Base-by-base conservation (phyloP, 1,284 basidiomycete genomes). In the Cutaneotrichosporon cavernicola region DNA sequence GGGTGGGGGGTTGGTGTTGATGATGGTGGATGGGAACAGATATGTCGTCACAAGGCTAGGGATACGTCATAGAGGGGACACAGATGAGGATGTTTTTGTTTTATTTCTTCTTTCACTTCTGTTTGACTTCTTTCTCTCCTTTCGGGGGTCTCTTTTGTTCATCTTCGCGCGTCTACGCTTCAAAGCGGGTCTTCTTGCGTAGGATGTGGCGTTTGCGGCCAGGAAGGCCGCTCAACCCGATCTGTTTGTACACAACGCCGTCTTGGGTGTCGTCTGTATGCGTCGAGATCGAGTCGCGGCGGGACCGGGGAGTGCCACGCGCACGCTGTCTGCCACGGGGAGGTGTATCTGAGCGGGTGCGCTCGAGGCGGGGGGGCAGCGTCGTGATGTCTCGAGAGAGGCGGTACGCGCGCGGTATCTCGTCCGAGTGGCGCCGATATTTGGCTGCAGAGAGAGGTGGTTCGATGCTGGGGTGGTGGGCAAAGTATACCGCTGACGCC, bases 181-280 rank as follows among this genome's bases (percentile, higher is more conserved):
- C 57, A n/a, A 49, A 47, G 22, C 53, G 60, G 3, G 31, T 32
- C 21, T 55, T 46, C 46, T 61, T 61, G 43, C 53, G n/a, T 53
- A 38, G 53, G 30, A 21, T 34, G 32, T 52, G 53, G 46, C 53
- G 60, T 18, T 53, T 53, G 22, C 31, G 50, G 21, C 49, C 36
- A 8, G 52, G 50, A 6, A 63, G 57, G 13, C 57, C 62, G 16
- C 31, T 40, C 26, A 63, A 46, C 2, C 62, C 62, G 10, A 63
- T 59, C 9, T 58, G 50, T 57, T 63, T 63, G 62, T 63, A 58
- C 32, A 63, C 62, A 18, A 63, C 62, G 31, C 46, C 40, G 31
- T 30, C 40, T 18, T 53, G 31, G 22, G 55, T 56, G 22, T 56
- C 55, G 36, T 56, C 55, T 4, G 55, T 30, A 26, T 56, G 55